These are phyloP conservation scores for Fusarium begoniae DNA, from an alignment of 2,329 filamentous ascomycete species.

Conservation along the genomic window DNA sequence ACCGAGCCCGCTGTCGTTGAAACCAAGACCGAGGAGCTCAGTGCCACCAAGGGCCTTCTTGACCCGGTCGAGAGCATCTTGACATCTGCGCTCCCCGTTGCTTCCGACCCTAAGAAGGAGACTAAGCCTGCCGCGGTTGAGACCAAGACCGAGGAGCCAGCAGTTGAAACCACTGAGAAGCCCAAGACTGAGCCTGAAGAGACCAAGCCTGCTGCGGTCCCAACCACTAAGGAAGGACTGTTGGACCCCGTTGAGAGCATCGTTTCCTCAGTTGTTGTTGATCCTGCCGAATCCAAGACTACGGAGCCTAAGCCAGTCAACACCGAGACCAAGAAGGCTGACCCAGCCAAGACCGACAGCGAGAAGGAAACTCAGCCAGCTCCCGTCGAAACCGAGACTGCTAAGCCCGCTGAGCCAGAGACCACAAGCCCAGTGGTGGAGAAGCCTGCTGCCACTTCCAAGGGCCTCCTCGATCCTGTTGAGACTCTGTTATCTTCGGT, in stretches of 20 bases:
- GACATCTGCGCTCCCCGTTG: constrained; percentile 4
- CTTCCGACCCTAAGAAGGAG: background rate
- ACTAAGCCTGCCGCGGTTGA: background rate
- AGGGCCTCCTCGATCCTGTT: constrained; percentile 33
- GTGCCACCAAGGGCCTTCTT: constrained; percentile 10
- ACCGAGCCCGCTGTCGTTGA: background rate
- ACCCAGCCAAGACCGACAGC: background rate
- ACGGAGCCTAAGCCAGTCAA: constrained; percentile 10
- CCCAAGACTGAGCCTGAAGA: constrained; percentile 7
- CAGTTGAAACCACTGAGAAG: background rate
- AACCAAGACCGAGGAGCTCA: constrained; percentile 1
- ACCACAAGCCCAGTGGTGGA: constrained; percentile 4
- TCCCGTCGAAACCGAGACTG: constrained; percentile 8
- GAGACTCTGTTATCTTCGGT: constrained; percentile 30
- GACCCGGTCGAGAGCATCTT: constrained; percentile 24
- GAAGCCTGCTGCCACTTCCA: constrained; percentile 22
- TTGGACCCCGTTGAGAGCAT: constrained; percentile 34
- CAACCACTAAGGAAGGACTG: constrained; percentile 25
- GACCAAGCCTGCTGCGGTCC: background rate
- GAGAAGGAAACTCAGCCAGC: background rate
- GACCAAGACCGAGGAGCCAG: constrained; percentile 1
- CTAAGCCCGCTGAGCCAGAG: constrained; percentile 12
- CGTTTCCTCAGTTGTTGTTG: constrained; percentile 21
- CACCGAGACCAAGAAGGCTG: constrained; percentile 3
- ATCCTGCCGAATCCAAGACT: constrained; percentile 16